These are phyloP conservation scores for Citrus glauca DNA, from an alignment of 345 rosid species.

Conservation along the genomic window DNA sequence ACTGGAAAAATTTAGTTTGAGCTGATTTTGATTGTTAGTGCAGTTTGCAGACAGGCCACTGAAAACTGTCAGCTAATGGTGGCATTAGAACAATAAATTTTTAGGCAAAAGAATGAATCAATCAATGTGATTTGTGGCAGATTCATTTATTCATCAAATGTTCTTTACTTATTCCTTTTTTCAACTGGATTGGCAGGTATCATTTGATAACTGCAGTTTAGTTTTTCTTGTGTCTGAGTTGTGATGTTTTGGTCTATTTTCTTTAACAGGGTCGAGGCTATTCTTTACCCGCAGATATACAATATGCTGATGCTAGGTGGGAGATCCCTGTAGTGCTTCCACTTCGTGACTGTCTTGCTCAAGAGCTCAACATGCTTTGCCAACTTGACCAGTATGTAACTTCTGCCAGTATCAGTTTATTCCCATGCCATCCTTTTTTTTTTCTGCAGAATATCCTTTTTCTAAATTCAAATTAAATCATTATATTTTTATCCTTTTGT, in stretches of 20 bases:
- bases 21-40: not conserved
- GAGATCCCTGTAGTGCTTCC: slow-evolving; percentile 75
- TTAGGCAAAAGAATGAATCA: not conserved
- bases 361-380: slow-evolving; percentile 68
- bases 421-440: not conserved
- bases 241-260: not conserved
- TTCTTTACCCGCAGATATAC: slow-evolving; percentile 94
- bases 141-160: not conserved
- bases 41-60: not conserved
- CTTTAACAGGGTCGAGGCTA: slow-evolving; percentile 80
- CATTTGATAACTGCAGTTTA: not conserved
- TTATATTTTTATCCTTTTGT: not conserved
- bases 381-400: slow-evolving; percentile 64
- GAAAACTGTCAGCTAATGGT: not conserved
- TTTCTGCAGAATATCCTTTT: not conserved
- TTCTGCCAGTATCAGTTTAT: not conserved
- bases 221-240: not conserved
- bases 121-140: not conserved
- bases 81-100: not conserved
- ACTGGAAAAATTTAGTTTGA: not conserved
- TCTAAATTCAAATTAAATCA: not conserved
- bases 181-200: not conserved
- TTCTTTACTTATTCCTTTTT: not conserved
- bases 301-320: slow-evolving; percentile 88
- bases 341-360: slow-evolving; percentile 76